Evolutionary conservation across 2,329 filamentous ascomycete species (phyloP).

Genomic region (Neoscytalidium dimidiatum): DNA sequence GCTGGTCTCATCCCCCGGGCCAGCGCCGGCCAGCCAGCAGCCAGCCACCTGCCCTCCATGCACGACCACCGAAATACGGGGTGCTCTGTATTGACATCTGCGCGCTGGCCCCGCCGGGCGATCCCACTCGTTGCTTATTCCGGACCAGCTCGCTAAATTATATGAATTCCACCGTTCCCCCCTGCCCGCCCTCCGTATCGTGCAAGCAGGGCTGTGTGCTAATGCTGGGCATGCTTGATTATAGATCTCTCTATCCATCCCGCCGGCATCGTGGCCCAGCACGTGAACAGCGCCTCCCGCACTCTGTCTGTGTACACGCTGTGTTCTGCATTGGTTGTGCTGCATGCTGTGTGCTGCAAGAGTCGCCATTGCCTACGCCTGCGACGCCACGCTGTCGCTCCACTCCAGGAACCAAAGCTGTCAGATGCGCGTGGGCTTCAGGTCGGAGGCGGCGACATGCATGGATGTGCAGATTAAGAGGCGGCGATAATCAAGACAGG

Average conservation of each 20-base stretch:
- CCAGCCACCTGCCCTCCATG: background rate
- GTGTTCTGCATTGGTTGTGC: background rate
- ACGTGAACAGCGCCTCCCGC: background rate
- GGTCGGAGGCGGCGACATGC: background rate
- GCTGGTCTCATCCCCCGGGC: constrained; percentile 3
- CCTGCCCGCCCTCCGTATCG: background rate
- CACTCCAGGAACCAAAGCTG: background rate
- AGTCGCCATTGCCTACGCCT: background rate
- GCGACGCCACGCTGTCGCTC: constrained; percentile 12
- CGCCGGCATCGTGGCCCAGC: background rate
- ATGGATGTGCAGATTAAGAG: background rate
- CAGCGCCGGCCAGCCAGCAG: too few species aligned
- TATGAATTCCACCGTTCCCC: background rate
- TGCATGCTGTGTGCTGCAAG: background rate
- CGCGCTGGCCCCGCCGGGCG: constrained; percentile 1
- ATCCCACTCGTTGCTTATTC: background rate
- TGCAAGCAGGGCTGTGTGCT: background rate
- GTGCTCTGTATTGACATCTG: background rate
- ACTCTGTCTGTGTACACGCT: too few species aligned
- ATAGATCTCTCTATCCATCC: background rate
- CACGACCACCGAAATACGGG: background rate
- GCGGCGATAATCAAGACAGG: background rate
- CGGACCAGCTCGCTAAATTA: background rate
- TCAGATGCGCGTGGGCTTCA: background rate
- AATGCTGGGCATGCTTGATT: too few species aligned